Base-by-base conservation (phyloP, 2,329 filamentous ascomycete species). In the Fusarium vanettenii region DNA sequence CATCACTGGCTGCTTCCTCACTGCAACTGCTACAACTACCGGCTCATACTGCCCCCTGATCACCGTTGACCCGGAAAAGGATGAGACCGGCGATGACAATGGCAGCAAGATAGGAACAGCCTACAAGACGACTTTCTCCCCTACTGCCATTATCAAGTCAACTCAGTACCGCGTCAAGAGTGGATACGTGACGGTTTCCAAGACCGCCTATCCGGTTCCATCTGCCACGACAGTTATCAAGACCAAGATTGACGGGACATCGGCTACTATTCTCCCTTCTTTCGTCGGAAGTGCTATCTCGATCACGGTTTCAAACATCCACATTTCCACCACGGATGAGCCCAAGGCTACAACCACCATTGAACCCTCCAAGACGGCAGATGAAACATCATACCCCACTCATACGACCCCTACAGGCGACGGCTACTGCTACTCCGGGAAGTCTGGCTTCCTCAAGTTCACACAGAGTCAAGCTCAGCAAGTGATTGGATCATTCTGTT, bases 161-260 rank as follows among this genome's bases (percentile, higher is more conserved):
- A 71, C 61, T 0, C 31, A 43, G 0, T 66, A 71, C 27, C 66
- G 39, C 0, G 56, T 69, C 2, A 71, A 66, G 7, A 43, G 27
- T 11, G 66, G 69, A 31, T 69, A 71, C 27, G 66, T 64, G 14
- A 71, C 69, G 6, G 35, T 69, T 20, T 61, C 66, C 1, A 71
- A 29, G 20, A 71, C 69, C 0, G 69, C 69, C 1, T 69, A 71
- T 25, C 2, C 69, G 0, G 45, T 69, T 2, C 39, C 66, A 0
- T 14, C 37, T 9, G 56, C 65, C 4, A 11, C 61, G 31, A 62
- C 69, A 6, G 39, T 35, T 2, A 16, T 66, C 4, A 65, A 50
- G 27, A 71, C 69, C 9, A 62, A 66, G 20, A 56, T 69, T 41
- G 33, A 4, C 0, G 60, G 66, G 0, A 71, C 56, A 0, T 57